phyloP scores from a whole-genome alignment of 345 rosid species.

The Cochlearia excelsa region DNA sequence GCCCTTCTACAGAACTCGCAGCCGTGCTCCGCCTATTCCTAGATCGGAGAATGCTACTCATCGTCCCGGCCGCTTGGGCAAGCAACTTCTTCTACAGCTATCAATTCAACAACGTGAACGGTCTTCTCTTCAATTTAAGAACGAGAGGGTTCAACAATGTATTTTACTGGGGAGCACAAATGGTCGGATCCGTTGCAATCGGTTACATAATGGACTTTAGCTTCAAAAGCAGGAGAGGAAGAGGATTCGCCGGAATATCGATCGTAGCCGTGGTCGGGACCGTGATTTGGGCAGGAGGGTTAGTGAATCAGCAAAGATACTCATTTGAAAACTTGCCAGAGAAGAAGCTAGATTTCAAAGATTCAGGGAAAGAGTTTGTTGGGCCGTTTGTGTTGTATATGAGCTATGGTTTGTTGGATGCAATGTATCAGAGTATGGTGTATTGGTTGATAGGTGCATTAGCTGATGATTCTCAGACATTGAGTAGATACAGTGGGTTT shows the following conservation, averaged over 20 bases:
- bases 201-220: constrained; percentile 80
- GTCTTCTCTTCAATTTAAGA: constrained; percentile 56
- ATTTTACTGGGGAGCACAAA: constrained; percentile 94
- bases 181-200: constrained; percentile 69
- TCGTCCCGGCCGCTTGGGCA: constrained; percentile 84
- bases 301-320: constrained; percentile 63
- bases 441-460: constrained; percentile 93
- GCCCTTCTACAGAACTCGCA: constrained; percentile 38
- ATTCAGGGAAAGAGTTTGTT: constrained; percentile 49
- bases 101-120: constrained; percentile 81
- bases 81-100: constrained; percentile 85
- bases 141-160: constrained; percentile 86
- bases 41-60: constrained; percentile 69
- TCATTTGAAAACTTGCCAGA: constrained; percentile 35
- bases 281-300: constrained; percentile 80
- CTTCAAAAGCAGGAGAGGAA: constrained; percentile 56
- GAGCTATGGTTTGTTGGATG: constrained; percentile 78
- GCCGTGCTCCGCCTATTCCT: constrained; percentile 48
- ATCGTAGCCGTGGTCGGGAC: constrained; percentile 59
- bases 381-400: constrained; percentile 79
- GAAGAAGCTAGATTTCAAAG: constrained; percentile 63
- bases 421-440: constrained; percentile 89
- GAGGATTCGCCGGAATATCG: constrained; percentile 71
- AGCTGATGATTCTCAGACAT: constrained; percentile 79
- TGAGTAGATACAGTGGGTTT: constrained; percentile 90